A percentile compares a stretch with the other conserved stretches of the same genome.
phyloP scores from a whole-genome alignment of 768 basidiomycete species.

The Tylopilus balloui region DNA sequence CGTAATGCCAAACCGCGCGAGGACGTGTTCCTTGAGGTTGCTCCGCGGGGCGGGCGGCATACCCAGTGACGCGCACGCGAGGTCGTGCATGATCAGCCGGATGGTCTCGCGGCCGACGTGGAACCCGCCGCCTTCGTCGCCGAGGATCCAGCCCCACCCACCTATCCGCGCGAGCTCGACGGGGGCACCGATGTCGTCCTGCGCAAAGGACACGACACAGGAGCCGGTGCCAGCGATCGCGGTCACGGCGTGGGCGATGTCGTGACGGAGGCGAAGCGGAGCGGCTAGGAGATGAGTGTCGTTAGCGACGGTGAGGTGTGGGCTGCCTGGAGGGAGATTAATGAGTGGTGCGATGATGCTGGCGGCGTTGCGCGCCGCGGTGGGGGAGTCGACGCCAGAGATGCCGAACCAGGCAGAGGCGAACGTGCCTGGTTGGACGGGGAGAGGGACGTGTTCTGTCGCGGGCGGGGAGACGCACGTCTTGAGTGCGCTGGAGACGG shows the following conservation, averaged over 20 bases:
- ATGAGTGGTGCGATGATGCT: constrained; percentile 53
- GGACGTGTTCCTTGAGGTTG: constrained; percentile 43
- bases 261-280: constrained; percentile 59
- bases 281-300: constrained; percentile 84
- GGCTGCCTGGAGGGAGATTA: constrained; percentile 46
- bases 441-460: constrained; percentile 34
- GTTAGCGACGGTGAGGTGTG: constrained; percentile 62
- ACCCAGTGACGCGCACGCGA: constrained; percentile 45
- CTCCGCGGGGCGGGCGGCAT: constrained; percentile 18
- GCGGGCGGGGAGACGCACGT: constrained; percentile 38
- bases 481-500: constrained; percentile 53
- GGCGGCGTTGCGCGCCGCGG: constrained; percentile 54
- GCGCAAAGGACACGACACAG: constrained; percentile 63
- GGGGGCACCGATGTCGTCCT: constrained; percentile 37
- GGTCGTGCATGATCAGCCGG: constrained; percentile 57
- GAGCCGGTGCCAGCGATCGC: constrained; percentile 83
- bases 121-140: constrained; percentile 81
- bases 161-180: constrained; percentile 66
- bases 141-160: constrained; percentile 82
- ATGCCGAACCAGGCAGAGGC: constrained; percentile 79
- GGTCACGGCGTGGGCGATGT: constrained; percentile 59
- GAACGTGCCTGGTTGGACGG: constrained; percentile 42
- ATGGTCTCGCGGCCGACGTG: constrained; percentile 74
- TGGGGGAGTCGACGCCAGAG: constrained; percentile 74
- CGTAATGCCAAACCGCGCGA: constrained; percentile 52